Base-by-base conservation (phyloP, 495 filamentous ascomycete species). In the Hyaloscypha variabilis region DNA sequence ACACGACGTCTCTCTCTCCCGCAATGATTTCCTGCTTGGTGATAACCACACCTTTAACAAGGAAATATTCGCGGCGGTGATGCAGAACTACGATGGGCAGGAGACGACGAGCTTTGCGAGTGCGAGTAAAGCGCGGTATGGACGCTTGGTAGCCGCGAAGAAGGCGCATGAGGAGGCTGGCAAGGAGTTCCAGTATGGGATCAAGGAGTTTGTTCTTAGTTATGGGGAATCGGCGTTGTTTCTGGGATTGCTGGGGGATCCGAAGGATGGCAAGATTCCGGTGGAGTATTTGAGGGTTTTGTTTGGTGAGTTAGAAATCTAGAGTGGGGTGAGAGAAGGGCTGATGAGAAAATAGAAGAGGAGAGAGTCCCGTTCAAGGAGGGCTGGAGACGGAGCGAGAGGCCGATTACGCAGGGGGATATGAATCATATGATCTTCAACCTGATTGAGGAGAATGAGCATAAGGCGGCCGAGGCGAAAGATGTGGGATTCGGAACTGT, bases 1-100 rank as follows among this genome's bases (percentile, higher is more conserved):
- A 58, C 74, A 77, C 49, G 75, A 77, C 50, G 71, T 76, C 61
- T 74, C 72, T 11, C 39, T 76, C 10, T 69, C 64, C 3, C 66
- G 75, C 1, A 62, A 69, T 13, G 75, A 77, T 62, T 25, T 56
- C 21, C 67, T 70, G 1, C 66, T 72, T 24, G 73, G 70, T 0
- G 72, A 73, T 60, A 75, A 75, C 34, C 57, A 70, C 34, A 55
- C 65, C 10, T 30, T 49, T 2, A 61, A 75, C 21, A 3, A 42
- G 1, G 67, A 70, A 24, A 62, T 62, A 6, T 67, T 51, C 51
- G 59, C 24, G 26, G 30, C 51, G 24, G 65, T 62, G 1, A 39
- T 62, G 52, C 36, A 51, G 14, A 52, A 4, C 2, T 62, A 51
- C 58, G 65, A 46, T 1, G 28, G 8, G 6, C 39, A 25, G 10